Evolutionary conservation across 371 early-diverging fungal genomes (phyloP), one percentile per base, ranked within the genome.

Genomic region (Mucor lusitanicus): DNA sequence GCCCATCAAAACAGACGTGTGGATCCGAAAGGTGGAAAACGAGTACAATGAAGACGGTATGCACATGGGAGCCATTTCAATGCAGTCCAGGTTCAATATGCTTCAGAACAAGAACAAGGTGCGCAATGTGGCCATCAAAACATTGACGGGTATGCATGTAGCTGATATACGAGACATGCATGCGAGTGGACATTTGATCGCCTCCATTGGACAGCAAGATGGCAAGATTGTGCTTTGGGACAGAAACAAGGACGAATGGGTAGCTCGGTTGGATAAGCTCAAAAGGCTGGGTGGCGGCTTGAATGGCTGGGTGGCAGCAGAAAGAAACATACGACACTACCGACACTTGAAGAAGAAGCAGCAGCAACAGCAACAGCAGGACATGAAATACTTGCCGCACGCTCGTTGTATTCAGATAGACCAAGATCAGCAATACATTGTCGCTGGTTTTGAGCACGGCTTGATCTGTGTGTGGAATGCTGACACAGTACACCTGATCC

Each of bases 21-120:
- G 59, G 12, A 59, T 59, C 35, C 35, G 30, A 21, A 56, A 28
- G 30, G 53, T 63, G 7, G 68, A 9, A 12, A 63, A 12, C 39
- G 59, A 40, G 27, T 78, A 80, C 33, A 76, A 72, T 35, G 68
- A 69, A 23, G 69, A 78, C 21, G 78, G 81, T 9, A 65, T 76
- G 5, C 81, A 80, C 46, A 64, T 67, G 1, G 81, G 81, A 11
- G 81, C 81, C 12, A 77, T 80, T 17, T 76, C 78, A 19, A 65
- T 71, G 2, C 81, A 80, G 54, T 59, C 68, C 8, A 72, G 71
- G 56, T 76, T 70, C 32, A 64, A 73, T n/a, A 54, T 64, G n/a
- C 57, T 60, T 9, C 74, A 76, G 42, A 62, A 63, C 21, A 61
- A 65, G 7, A 64, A 58, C n/a, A 53, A 62, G 27, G 62, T 73